phyloP scores from a whole-genome alignment of 2,329 filamentous ascomycete species.

The Phialophora expanda region DNA sequence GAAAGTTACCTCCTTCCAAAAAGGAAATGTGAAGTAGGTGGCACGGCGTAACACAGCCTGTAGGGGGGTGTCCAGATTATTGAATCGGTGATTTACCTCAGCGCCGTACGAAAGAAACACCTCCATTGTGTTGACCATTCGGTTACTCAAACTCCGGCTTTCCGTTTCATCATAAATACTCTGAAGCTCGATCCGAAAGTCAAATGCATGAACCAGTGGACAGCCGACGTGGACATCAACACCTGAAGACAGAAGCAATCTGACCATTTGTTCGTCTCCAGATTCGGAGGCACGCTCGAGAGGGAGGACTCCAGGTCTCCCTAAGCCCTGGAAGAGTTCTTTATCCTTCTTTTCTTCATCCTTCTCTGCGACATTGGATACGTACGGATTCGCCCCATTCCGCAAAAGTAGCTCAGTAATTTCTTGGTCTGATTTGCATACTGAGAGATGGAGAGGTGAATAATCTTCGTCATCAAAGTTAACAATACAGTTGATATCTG shows the following conservation, averaged over 20 bases:
- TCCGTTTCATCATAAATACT: neutral
- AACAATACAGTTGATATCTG: neutral
- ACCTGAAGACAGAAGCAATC: conserved; percentile 6
- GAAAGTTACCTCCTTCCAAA: neutral
- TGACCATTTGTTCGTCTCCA: neutral
- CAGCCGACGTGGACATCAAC: conserved; percentile 1
- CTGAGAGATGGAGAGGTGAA: neutral
- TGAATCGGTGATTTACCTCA: neutral
- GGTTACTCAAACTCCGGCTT: neutral
- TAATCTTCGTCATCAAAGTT: neutral
- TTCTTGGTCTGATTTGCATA: conserved; percentile 1
- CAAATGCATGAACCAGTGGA: neutral
- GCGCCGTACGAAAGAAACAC: neutral
- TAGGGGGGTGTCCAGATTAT: neutral
- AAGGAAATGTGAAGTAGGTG: rapidly evolving
- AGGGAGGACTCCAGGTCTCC: neutral
- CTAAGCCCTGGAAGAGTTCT: neutral
- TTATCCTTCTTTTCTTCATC: too few species aligned
- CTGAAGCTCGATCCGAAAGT: neutral
- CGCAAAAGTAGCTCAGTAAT: conserved; percentile 3
- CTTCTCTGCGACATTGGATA: neutral
- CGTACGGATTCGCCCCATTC: conserved; percentile 3
- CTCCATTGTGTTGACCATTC: neutral
- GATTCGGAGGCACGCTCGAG: neutral
- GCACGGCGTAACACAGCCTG: neutral